Evolutionary conservation across 1,284 basidiomycete genomes (phyloP).

Genomic region (Trichosporon inkin): DNA sequence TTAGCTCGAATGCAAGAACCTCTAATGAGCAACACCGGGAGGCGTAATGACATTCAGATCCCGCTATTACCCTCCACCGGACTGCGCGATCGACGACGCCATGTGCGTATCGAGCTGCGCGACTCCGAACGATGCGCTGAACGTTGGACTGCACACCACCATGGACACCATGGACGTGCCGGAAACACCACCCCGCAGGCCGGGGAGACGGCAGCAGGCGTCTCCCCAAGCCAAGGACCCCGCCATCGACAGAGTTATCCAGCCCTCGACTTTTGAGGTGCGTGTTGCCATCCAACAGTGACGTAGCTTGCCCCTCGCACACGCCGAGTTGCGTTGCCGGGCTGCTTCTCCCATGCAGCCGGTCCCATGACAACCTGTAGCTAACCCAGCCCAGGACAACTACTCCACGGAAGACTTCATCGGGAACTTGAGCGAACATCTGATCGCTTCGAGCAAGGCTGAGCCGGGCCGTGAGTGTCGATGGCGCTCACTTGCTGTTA

Average conservation of each 20-base stretch:
- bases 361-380: neutral
- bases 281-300: neutral
- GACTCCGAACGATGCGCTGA: neutral
- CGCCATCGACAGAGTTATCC: slow-evolving; percentile 61
- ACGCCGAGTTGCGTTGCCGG: neutral
- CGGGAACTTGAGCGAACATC: slow-evolving; percentile 73
- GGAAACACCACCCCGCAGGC: neutral
- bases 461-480: slow-evolving; percentile 68
- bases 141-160: neutral
- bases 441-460: slow-evolving; percentile 75
- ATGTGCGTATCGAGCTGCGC: neutral
- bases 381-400: slow-evolving; percentile 59
- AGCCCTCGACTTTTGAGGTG: slow-evolving; percentile 66
- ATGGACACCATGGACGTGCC: slow-evolving; percentile 1
- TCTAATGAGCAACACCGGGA: neutral
- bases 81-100: neutral
- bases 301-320: neutral
- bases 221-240: slow-evolving; percentile 50
- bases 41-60: neutral
- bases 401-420: slow-evolving; percentile 91
- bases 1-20: neutral
- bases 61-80: neutral
- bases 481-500: neutral
- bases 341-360: no score
- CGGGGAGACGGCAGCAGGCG: slow-evolving; percentile 6